Evolutionary conservation across 768 basidiomycete genomes (phyloP).

Genomic region (Kwoniella botswanensis): DNA sequence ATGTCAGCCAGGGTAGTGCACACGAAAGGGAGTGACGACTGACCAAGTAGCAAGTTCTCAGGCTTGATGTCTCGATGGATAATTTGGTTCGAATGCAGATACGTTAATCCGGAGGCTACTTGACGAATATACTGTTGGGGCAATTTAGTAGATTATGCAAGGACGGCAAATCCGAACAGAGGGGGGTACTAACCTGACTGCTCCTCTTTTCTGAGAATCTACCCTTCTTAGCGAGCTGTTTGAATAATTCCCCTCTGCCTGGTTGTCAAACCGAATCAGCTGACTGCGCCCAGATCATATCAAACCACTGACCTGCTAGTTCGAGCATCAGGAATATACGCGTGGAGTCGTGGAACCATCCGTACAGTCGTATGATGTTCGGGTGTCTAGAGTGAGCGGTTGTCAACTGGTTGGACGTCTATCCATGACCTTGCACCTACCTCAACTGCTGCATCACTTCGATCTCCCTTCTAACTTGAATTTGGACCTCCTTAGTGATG

Average conservation of each 20-base stretch:
- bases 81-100: slow-evolving; percentile 91
- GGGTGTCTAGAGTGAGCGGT: slow-evolving; percentile 68
- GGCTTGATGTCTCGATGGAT: slow-evolving; percentile 99
- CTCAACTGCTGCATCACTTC: slow-evolving; percentile 67
- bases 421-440: slow-evolving; percentile 14
- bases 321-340: slow-evolving; percentile 98
- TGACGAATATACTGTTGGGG: slow-evolving; percentile 83
- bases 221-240: slow-evolving; percentile 83
- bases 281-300: neutral
- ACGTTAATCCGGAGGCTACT: slow-evolving; percentile 91
- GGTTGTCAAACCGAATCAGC: slow-evolving; percentile 12
- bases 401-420: no score
- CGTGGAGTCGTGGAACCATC: slow-evolving; percentile 96
- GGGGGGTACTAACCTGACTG: slow-evolving; percentile 61
- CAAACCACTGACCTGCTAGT: slow-evolving; percentile 79
- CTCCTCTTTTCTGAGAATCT: slow-evolving; percentile 86
- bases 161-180: neutral
- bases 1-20: neutral
- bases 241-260: slow-evolving; percentile 82
- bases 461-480: slow-evolving; percentile 94
- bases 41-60: slow-evolving; percentile 89
- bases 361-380: slow-evolving; percentile 88
- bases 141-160: neutral
- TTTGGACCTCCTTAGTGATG: slow-evolving; percentile 84
- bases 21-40: neutral